phyloP scores from a whole-genome alignment of 495 filamentous ascomycete species.

The Neurospora pannonica region DNA sequence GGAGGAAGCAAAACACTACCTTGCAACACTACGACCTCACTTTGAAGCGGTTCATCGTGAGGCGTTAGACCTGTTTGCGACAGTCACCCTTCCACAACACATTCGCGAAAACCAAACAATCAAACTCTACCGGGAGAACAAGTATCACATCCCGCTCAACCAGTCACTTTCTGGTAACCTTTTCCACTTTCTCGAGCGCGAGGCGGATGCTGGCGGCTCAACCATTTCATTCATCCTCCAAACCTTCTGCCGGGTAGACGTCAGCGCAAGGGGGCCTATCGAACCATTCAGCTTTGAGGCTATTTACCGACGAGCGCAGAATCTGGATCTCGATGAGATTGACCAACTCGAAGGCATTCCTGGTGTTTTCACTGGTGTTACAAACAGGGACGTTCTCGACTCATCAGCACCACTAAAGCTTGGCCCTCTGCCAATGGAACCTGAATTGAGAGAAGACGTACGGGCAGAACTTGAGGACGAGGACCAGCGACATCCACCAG shows the following conservation, averaged over 20 bases:
- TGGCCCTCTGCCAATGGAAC: constrained; percentile 71
- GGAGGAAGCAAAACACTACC: constrained; percentile 61
- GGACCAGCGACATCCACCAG: constrained; percentile 61
- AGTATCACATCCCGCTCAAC: constrained; percentile 80
- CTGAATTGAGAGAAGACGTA: constrained; percentile 68
- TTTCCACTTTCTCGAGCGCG: constrained; percentile 78
- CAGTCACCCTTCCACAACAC: constrained; percentile 67
- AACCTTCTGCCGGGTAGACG: constrained; percentile 60
- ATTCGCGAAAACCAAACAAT: constrained; percentile 59
- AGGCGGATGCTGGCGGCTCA: constrained; percentile 65
- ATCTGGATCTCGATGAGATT: constrained; percentile 51
- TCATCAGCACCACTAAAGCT: constrained; percentile 54
- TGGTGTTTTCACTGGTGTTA: constrained; percentile 77
- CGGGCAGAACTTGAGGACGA: constrained; percentile 73
- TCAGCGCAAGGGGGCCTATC: constrained; percentile 63
- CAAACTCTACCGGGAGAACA: constrained; percentile 70
- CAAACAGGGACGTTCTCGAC: constrained; percentile 58
- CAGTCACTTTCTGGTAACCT: constrained; percentile 67
- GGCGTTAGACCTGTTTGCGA: constrained; percentile 58
- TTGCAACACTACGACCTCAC: constrained; percentile 51
- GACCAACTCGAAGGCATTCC: constrained; percentile 89
- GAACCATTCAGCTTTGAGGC: constrained; percentile 73
- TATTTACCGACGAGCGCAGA: constrained; percentile 53
- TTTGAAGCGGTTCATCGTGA: constrained; percentile 71
- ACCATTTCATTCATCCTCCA: constrained; percentile 68